A percentile compares a stretch with the other conserved stretches of the same genome.
Evolutionary conservation across 1,139 yeast genomes (phyloP).

Genomic region (Yamadazyma conglobata): DNA sequence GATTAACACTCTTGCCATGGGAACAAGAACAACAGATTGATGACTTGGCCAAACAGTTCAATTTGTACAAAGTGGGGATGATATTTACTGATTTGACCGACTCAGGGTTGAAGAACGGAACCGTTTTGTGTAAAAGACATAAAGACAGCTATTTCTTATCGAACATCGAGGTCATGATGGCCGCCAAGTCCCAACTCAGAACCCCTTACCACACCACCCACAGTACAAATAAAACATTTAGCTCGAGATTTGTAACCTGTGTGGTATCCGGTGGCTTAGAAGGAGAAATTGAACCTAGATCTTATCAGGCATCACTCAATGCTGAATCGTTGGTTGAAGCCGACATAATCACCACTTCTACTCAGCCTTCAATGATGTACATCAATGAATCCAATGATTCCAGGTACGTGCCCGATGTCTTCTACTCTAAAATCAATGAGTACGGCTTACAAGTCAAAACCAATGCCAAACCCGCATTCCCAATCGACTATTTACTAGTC

Average conservation of each 20-base stretch:
- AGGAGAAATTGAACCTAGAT: constrained; percentile 86
- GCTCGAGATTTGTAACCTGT: constrained; percentile 92
- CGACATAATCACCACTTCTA: constrained; percentile 79
- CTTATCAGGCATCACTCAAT: constrained; percentile 84
- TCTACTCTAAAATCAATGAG: constrained; percentile 81
- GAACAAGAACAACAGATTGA: constrained; percentile 56
- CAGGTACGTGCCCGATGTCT: constrained; percentile 92
- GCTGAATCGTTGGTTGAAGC: constrained; percentile 90
- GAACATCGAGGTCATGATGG: constrained; percentile 81
- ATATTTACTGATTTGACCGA: constrained; percentile 89
- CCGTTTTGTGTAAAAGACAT: constrained; percentile 90
- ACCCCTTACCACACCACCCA: constrained; percentile 67
- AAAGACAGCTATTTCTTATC: constrained; percentile 86
- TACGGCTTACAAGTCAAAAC: constrained; percentile 83
- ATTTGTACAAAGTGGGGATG: constrained; percentile 72
- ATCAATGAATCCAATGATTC: constrained; percentile 67
- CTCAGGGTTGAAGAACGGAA: constrained; percentile 80
- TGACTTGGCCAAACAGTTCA: constrained; percentile 55
- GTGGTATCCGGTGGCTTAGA: constrained; percentile 81
- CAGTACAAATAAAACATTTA: constrained; percentile 63
- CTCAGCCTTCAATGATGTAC: constrained; percentile 86
- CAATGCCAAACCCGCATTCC: constrained; percentile 94
- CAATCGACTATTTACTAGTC: constrained; percentile 86
- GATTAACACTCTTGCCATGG: constrained; percentile 65
- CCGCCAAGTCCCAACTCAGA: constrained; percentile 70